Percentiles rank a stretch among this genome's conserved stretches.
Conservation (phyloP, 176 grass and related monocot species). For the Zea luxurians region DNA sequence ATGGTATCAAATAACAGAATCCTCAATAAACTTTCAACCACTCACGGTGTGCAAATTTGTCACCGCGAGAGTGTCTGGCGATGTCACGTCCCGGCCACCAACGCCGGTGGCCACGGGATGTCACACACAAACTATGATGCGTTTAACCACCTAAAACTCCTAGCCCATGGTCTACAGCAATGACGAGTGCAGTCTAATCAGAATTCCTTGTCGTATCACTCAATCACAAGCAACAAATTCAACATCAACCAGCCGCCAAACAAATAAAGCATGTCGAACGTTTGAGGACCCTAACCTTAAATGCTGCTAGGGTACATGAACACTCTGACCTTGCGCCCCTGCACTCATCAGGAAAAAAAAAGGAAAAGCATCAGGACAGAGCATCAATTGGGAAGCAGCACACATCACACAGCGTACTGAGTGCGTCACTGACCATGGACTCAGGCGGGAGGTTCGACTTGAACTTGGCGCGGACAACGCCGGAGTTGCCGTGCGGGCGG, state of each 20-base stretch:
- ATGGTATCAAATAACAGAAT: too few relatives aligned
- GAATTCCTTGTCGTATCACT: too few relatives aligned
- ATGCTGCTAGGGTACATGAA: slow-evolving; percentile 93
- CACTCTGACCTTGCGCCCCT: slow-evolving; percentile 80
- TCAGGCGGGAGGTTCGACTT: slow-evolving; percentile 70
- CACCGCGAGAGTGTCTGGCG: too few relatives aligned
- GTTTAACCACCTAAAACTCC: background rate
- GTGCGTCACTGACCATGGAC: slow-evolving; percentile 49
- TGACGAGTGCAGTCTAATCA: background rate
- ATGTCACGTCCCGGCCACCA: too few relatives aligned
- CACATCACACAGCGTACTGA: background rate
- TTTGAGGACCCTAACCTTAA: slow-evolving; percentile 48
- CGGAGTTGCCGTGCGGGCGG: slow-evolving; percentile 72
- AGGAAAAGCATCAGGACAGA: background rate
- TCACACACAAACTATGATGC: background rate
- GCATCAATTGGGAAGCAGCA: background rate
- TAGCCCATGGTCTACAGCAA: background rate
- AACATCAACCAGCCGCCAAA: background rate
- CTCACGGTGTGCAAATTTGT: too few relatives aligned
- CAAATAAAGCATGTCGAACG: background rate
- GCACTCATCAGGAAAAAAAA: background rate
- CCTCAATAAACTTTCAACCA: too few relatives aligned
- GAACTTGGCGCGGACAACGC: slow-evolving; percentile 76
- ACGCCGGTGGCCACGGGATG: too few relatives aligned
- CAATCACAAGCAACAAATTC: background rate